Conservation (phyloP, 768 basidiomycete species). For the Rhodosporidiobolus odoratus region DNA sequence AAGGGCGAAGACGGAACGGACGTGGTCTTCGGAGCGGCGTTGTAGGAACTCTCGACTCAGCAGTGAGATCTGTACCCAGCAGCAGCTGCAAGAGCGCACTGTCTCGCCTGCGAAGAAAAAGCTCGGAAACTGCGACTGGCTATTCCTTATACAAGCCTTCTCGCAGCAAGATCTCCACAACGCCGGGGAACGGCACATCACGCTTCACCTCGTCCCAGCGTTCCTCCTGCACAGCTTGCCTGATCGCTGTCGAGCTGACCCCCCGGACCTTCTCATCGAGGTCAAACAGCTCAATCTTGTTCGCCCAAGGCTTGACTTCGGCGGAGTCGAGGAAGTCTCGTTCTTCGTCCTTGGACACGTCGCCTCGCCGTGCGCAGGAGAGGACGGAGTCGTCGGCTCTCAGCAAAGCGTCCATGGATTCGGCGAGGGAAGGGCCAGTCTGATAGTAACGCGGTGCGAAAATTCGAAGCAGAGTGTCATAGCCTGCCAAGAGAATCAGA, state of each 20-base stretch:
- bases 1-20: conserved; percentile 3
- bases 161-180: conserved; percentile 4
- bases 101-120: too few species aligned
- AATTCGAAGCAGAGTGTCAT: conserved; percentile 77
- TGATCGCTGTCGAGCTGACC: conserved; percentile 67
- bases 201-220: conserved; percentile 31
- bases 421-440: conserved; percentile 54
- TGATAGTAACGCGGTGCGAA: conserved; percentile 69
- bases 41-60: too few species aligned
- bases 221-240: conserved; percentile 50
- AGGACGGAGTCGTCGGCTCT: conserved; percentile 58
- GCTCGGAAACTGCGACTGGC: too few species aligned
- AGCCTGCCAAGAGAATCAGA: too few species aligned
- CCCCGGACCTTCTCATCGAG: conserved; percentile 56
- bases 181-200: conserved; percentile 13
- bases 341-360: conserved; percentile 44
- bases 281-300: conserved; percentile 59
- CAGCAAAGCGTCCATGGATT: conserved; percentile 59
- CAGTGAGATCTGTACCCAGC: too few species aligned
- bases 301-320: conserved; percentile 53
- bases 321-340: conserved; percentile 44
- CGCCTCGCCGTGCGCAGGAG: conserved; percentile 60
- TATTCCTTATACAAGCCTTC: conserved; percentile 24
- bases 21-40: background rate
- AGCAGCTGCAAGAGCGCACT: too few species aligned